A percentile compares a stretch with the other conserved stretches of the same genome.
Evolutionary conservation across 129 eudicot species (phyloP).

Genomic region (Lactuca saligna): DNA sequence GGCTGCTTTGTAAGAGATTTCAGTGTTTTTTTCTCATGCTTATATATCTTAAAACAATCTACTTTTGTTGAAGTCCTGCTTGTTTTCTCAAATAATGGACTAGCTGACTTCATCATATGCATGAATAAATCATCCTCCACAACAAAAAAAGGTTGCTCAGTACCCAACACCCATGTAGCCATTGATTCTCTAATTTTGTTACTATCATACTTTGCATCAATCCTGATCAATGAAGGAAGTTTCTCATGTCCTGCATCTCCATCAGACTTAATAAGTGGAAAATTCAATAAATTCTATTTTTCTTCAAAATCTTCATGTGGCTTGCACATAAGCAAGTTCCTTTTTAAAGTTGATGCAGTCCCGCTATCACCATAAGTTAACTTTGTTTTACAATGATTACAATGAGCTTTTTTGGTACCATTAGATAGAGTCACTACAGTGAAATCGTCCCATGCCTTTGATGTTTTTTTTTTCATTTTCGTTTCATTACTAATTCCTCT

Average conservation of each 20-base stretch:
- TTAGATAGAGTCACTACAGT: too few relatives aligned
- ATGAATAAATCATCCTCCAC: conserved; percentile 21
- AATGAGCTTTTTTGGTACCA: too few relatives aligned
- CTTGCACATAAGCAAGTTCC: too few relatives aligned
- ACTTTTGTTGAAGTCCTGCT: conserved; percentile 1
- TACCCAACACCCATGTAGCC: conserved; percentile 10
- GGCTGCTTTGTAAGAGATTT: not conserved
- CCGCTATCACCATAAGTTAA: too few relatives aligned
- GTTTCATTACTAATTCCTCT: too few relatives aligned
- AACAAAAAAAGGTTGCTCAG: conserved; percentile 15
- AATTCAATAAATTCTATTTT: not conserved
- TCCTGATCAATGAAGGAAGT: not conserved
- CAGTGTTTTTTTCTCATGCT: conserved; percentile 23
- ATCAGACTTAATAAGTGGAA: not conserved
- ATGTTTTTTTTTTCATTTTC: too few relatives aligned
- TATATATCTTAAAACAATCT: conserved; percentile 23
- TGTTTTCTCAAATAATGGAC: conserved; percentile 3
- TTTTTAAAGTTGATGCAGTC: too few relatives aligned
- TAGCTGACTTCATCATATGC: conserved; percentile 15
- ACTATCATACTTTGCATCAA: conserved; percentile 15
- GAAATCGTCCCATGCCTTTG: too few relatives aligned
- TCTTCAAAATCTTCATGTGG: too few relatives aligned
- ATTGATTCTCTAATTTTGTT: conserved; percentile 20
- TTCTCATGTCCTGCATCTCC: not conserved
- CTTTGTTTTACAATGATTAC: too few relatives aligned